These are phyloP conservation scores for Plasmopara halstedii DNA, from an alignment of 352 stramenopile species.

Conservation along the genomic window DNA sequence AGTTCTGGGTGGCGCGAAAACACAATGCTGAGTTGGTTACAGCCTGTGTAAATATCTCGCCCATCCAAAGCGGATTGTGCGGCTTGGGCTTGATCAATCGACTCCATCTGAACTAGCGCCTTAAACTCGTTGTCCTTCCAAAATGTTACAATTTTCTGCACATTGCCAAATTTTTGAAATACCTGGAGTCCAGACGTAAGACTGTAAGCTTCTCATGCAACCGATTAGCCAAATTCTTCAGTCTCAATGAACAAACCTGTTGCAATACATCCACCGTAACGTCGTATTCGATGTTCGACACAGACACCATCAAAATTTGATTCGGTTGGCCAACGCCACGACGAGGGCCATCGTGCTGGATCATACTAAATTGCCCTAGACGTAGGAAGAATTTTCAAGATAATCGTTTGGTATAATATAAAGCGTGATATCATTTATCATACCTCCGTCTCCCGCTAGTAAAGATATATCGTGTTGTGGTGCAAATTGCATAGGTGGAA, in stretches of 20 bases:
- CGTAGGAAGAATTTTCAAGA: background rate
- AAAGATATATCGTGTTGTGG: slow-evolving; percentile 12
- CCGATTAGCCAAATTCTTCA: background rate
- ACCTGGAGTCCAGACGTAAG: slow-evolving; percentile 19
- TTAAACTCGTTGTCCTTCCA: slow-evolving; percentile 82
- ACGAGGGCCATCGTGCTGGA: slow-evolving; percentile 15
- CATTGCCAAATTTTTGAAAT: slow-evolving; percentile 81
- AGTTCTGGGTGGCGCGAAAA: slow-evolving; percentile 69
- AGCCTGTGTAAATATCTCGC: slow-evolving; percentile 81
- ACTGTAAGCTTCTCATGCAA: background rate
- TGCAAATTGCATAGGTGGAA: slow-evolving; percentile 14
- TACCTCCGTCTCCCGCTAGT: slow-evolving; percentile 15
- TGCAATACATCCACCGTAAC: slow-evolving; percentile 75
- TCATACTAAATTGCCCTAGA: slow-evolving; percentile 17
- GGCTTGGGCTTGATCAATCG: slow-evolving; percentile 58
- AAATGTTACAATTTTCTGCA: slow-evolving; percentile 77
- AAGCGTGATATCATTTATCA: background rate
- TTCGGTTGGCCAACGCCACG: slow-evolving; percentile 37
- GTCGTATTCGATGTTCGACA: slow-evolving; percentile 81
- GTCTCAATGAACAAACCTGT: slow-evolving; percentile 19
- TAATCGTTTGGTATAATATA: background rate
- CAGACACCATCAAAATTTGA: slow-evolving; percentile 71
- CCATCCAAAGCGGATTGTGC: slow-evolving; percentile 65
- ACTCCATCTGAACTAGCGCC: slow-evolving; percentile 72
- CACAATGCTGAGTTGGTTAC: slow-evolving; percentile 73